Evolutionary conservation across 306 rosid species (phyloP), one percentile per base, ranked within the genome.

Genomic region (Sechiopsis laciniata): DNA sequence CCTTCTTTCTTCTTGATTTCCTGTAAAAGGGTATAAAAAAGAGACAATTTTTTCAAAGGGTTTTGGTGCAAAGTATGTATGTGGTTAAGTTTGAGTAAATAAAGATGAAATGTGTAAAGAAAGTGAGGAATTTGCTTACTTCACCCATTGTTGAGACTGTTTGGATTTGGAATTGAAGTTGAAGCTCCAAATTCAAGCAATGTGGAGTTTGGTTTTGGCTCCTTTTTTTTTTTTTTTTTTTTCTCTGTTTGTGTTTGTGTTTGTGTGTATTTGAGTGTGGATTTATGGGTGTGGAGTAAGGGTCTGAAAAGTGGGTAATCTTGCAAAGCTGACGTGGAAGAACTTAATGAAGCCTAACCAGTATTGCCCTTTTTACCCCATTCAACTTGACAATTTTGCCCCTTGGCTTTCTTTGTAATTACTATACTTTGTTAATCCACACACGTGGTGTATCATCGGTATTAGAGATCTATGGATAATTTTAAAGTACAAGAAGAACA

Each of bases 271-370:
- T 12, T 13, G 6, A 15, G 17, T 59, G 58, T 74, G 75, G 7
- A 53, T 35, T 48, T 50, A 65, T 72, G 63, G 66, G 65, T 16
- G 74, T 2, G 46, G 75, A 59, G 74, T 65, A 76, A 12, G 42
- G 26, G 15, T n/a, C 35, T 32, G 50, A 35, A 9, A 35, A 72
- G 75, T 83, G 71, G 80, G 81, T 77, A 83, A 77, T 84, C 88
- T 32, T 78, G 79, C 72, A 85, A 77, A 76, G 81, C 62, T 76
- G 90, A 84, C 77, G 84, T 93, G 91, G 94, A 79, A 72, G 56
- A 75, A 51, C 77, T 79, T 63, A 86, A 81, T 82, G 83, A 83
- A 75, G 10, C 53, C 63, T 73, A 64, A 65, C 82, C 81, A 32
- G 59, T 52, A 12, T 20, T 63, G 40, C 74, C 80, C 46, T 46